Conservation (phyloP, 1,139 yeast genomes). For the Geotrichum phurueaensis region DNA sequence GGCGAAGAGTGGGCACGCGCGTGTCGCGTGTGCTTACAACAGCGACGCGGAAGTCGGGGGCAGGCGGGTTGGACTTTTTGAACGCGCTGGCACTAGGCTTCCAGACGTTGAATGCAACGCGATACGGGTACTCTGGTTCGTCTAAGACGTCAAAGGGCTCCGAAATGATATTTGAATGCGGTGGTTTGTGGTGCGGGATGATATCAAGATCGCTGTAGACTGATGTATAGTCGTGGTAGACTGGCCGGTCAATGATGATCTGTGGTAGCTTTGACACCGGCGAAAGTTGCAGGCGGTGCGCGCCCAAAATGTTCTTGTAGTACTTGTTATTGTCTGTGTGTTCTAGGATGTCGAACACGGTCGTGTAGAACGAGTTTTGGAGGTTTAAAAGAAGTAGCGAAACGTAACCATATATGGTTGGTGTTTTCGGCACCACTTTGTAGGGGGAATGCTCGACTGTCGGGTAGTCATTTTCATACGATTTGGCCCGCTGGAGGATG, state of each 20-base stretch:
- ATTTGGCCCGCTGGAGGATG: constrained; percentile 45
- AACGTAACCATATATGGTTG: background rate
- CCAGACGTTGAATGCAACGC: constrained; percentile 64
- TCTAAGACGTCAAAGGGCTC: background rate
- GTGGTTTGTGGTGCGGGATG: constrained; percentile 24
- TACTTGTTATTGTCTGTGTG: background rate
- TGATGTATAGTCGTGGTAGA: constrained; percentile 20
- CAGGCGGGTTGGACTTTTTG: constrained; percentile 61
- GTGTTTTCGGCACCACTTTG: constrained; percentile 15
- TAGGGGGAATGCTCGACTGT: constrained; percentile 10
- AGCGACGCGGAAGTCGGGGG: constrained; percentile 70
- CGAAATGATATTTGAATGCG: constrained; percentile 16
- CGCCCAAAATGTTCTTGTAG: background rate
- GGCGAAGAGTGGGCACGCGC: constrained; percentile 48
- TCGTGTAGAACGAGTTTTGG: constrained; percentile 24
- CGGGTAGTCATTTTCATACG: constrained; percentile 18
- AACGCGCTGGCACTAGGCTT: constrained; percentile 64
- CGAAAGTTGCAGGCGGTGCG: background rate
- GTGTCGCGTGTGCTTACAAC: constrained; percentile 49
- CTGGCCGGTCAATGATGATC: constrained; percentile 1
- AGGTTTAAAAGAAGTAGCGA: constrained; percentile 4
- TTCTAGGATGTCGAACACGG: constrained; percentile 21
- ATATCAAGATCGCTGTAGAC: constrained; percentile 23
- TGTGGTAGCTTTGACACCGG: background rate
- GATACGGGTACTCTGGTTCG: constrained; percentile 21